Conservation (phyloP, 1,284 basidiomycete species). For the Rhodotorula sp. region DNA sequence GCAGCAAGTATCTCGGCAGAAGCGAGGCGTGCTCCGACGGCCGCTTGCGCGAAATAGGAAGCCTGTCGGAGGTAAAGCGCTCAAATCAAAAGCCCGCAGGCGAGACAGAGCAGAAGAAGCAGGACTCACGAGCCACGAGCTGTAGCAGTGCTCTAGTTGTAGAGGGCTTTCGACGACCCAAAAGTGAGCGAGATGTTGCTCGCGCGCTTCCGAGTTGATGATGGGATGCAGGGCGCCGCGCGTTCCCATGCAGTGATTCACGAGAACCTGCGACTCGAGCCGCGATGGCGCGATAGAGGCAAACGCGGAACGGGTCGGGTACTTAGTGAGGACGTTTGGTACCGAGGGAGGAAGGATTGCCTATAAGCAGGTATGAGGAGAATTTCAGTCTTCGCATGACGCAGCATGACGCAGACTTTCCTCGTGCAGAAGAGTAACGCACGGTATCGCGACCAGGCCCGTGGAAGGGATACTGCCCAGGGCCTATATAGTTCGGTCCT, state of each 20-base stretch:
- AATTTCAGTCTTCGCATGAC: background rate
- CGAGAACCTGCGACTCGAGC: background rate
- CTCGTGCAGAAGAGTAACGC: background rate
- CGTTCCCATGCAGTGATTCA: background rate
- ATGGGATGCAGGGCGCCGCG: background rate
- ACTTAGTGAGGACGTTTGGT: background rate
- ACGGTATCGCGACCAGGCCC: background rate
- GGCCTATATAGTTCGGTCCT: background rate
- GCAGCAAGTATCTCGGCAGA: background rate
- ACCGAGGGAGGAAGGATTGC: background rate
- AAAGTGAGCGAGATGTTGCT: background rate
- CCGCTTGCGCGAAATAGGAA: background rate
- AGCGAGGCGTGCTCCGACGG: background rate
- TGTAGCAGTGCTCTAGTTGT: constrained; percentile 2
- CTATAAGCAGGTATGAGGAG: background rate
- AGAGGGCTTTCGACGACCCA: background rate
- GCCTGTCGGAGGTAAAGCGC: background rate
- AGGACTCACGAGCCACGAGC: background rate
- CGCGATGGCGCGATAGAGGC: background rate
- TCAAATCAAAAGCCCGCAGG: background rate
- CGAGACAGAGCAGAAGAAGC: background rate
- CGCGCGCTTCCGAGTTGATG: background rate
- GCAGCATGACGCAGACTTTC: no score
- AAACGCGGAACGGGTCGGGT: background rate
- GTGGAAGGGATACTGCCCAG: background rate